Evolutionary conservation across 2,329 filamentous ascomycete species (phyloP), one percentile per base, ranked within the genome.

Genomic region (Metarhizium anisopliae): DNA sequence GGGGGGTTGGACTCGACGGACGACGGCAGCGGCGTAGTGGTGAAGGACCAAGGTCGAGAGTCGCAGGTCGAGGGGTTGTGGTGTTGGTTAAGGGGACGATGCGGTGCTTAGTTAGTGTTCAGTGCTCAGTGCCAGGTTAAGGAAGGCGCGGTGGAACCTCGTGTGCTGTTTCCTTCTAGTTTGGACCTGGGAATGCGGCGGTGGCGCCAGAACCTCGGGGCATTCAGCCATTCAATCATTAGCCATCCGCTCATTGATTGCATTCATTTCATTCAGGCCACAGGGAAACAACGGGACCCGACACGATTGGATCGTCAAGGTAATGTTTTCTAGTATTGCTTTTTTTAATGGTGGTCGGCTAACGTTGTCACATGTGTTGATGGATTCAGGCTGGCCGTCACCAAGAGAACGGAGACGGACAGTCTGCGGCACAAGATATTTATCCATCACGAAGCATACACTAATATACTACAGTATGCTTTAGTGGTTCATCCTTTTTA

Each of bases 11-110:
- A 53, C 16, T 35, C 29, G 51, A 45, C 47, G 36, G 36, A 14
- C 51, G 29, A 51, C 47, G 32, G 29, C 47, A 16, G 29, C 47
- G 18, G 30, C 29, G 49, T 36, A 32, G 50, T 47, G 30, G 42
- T 47, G 40, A 52, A 20, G 47, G 47, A 35, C 42, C 49, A 55
- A 36, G 50, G n/a, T 42, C 42, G n/a, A 45, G 32, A n/a, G 52
- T 11, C 18, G 36, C 10, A 43, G 42, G 18, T 49, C 20, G 40
- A 35, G 51, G 38, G 38, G 14, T 47, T 25, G 25, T 25, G 25
- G 3, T 25, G 25, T 25, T 25, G 10, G 32, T 35, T 35, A 25
- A 29, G 51, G 29, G 29, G 18, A 35, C 32, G 32, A 35, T 35
- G 32, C 32, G 10, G 32, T 35, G 32, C 32, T 35, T 35, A 35